Evolutionary conservation across 176 grass and related monocot species (phyloP).

Genomic region (Leersia perrieri): DNA sequence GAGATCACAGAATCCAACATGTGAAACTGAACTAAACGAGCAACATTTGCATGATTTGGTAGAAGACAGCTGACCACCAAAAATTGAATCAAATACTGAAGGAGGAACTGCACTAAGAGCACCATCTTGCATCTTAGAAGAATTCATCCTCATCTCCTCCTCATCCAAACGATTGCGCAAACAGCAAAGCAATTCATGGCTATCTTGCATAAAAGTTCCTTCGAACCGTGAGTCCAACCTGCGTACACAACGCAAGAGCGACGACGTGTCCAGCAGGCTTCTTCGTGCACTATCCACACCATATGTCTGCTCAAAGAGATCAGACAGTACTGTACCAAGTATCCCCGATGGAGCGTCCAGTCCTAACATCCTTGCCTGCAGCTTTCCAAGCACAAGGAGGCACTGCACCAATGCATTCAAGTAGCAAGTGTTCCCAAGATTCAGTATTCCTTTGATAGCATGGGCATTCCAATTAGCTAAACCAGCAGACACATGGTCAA

Average conservation of each 20-base stretch:
- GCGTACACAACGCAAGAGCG: constrained; percentile 37
- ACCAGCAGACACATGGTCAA: neutral
- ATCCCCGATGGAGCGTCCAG: constrained; percentile 31
- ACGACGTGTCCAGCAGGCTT: constrained; percentile 25
- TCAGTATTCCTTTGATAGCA: constrained; percentile 62
- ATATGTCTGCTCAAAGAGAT: constrained; percentile 53
- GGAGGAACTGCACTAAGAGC: neutral
- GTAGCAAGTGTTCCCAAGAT: constrained; percentile 68
- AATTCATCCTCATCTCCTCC: constrained; percentile 33
- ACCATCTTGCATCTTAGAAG: neutral
- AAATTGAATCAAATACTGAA: constrained; percentile 50
- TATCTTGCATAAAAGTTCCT: constrained; percentile 45
- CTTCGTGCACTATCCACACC: constrained; percentile 20
- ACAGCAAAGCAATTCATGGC: constrained; percentile 62
- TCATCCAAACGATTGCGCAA: constrained; percentile 37
- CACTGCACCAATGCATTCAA: constrained; percentile 81
- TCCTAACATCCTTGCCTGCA: constrained; percentile 41
- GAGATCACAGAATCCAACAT: constrained; percentile 45
- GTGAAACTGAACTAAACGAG: constrained; percentile 21
- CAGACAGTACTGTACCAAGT: constrained; percentile 41
- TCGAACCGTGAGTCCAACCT: constrained; percentile 30
- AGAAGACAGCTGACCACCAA: constrained; percentile 34
- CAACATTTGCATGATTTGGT: constrained; percentile 47
- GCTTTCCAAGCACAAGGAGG: constrained; percentile 61
- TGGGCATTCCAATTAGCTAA: constrained; percentile 22